Evolutionary conservation across 805 yeast genomes (phyloP), one percentile per base, ranked within the genome.

Genomic region (Schwanniomyces polymorphus): DNA sequence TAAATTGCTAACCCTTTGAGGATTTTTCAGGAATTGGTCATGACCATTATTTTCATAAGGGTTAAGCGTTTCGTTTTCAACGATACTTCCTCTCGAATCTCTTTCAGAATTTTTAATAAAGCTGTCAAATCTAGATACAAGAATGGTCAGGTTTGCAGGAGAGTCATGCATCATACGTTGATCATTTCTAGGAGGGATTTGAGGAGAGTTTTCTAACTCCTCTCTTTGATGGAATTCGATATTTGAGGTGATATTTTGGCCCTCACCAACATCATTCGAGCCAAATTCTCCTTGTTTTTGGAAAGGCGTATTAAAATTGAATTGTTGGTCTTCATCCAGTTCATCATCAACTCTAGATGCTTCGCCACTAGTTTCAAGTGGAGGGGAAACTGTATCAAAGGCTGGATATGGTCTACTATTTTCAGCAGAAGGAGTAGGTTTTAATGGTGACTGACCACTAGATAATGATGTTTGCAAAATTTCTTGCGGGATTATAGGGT

Each of bases 1-100:
- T 23, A 70, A 48, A 38, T 66, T 74, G 45, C 74, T 67, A 38
- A 60, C 50, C 46, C 74, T 59, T 25, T 25, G 43, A 2, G 21
- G 7, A 7, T 31, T 14, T 27, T 38, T 38, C 6, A 12, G 21
- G 26, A 23, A 26, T n/a, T 16, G 12, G 5, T 26, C 29, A 59
- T 21, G 9, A 16, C 9, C 21, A 31, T 38, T 23, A 14, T 45
- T 23, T 27, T 47, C 45, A 38, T 53, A 48, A 7, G 57, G 49
- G 21, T 44, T 29, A 27, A 12, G 43, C 29, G 11, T 21, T 29
- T n/a, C 17, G 21, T 14, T 26, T 11, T 28, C 38, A 18, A 34
- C 38, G n/a, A 34, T 17, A 33, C 41, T 42, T 17, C 27, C 18
- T 17, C 33, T 43, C 16, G 27, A 48, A 27, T 27, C 42, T 43